Conservation (phyloP, 2,329 filamentous ascomycete genomes). For the Clonostachys sp. region DNA sequence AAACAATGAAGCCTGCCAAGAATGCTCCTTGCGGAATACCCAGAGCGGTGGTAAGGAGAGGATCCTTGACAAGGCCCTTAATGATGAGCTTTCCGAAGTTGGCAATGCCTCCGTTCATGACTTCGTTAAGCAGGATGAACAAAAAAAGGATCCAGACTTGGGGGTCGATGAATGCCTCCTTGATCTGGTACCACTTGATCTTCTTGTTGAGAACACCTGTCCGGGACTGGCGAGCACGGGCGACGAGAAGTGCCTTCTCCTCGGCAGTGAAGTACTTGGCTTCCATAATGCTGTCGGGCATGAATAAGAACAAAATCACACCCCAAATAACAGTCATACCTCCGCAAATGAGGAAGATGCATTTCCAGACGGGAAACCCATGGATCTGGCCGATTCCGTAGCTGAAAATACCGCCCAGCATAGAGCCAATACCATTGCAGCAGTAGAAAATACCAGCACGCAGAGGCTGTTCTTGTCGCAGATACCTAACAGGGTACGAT, state of each 20-base stretch:
- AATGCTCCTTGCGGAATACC: conserved; percentile 51
- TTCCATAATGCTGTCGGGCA: neutral
- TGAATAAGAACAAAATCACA: neutral
- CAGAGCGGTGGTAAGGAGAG: conserved; percentile 37
- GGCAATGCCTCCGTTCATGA: conserved; percentile 41
- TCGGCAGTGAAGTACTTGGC: conserved; percentile 4
- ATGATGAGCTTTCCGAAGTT: conserved; percentile 3
- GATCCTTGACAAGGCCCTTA: conserved; percentile 20
- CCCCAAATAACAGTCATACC: neutral
- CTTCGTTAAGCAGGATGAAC: conserved; percentile 32
- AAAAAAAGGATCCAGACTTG: conserved; percentile 56
- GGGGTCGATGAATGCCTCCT: conserved; percentile 41
- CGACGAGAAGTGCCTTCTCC: neutral
- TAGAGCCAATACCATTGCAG: conserved; percentile 13
- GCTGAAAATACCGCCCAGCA: conserved; percentile 40
- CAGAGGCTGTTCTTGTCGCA: conserved; percentile 38
- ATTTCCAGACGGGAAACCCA: conserved; percentile 38
- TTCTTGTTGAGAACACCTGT: conserved; percentile 40
- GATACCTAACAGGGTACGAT: conserved; percentile 32
- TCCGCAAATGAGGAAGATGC: conserved; percentile 40
- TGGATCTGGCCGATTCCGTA: conserved; percentile 27
- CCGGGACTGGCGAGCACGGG: conserved; percentile 31
- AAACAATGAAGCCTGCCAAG: conserved; percentile 46
- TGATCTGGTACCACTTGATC: conserved; percentile 39
- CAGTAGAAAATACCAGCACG: neutral